Conservation (phyloP, 2,329 filamentous ascomycete genomes). For the Aspergillus felis region DNA sequence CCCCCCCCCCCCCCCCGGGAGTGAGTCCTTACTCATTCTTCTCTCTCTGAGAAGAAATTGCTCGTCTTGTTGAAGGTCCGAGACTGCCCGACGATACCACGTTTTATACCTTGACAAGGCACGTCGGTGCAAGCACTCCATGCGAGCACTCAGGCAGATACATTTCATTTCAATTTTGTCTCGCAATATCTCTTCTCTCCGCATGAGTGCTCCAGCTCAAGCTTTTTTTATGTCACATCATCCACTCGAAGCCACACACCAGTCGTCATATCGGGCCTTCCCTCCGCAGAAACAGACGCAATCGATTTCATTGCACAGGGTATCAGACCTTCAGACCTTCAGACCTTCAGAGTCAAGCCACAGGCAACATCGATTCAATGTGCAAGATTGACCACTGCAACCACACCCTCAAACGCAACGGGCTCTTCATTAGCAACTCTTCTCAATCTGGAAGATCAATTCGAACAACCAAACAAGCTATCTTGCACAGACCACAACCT, state of each 20-base stretch:
- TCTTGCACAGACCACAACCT: no score
- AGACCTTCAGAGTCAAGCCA: background rate
- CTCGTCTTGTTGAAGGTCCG: background rate
- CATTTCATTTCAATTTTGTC: background rate
- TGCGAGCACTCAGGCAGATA: background rate
- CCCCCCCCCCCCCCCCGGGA: no score
- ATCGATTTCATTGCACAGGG: conserved; percentile 10
- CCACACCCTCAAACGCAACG: no score
- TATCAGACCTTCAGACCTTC: background rate
- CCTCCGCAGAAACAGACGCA: conserved; percentile 8
- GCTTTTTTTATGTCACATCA: background rate
- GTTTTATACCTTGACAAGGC: background rate
- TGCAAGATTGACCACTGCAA: no score
- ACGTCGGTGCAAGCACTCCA: background rate
- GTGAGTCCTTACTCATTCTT: background rate
- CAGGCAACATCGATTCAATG: background rate
- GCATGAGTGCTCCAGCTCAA: background rate
- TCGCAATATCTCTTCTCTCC: background rate
- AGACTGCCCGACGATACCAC: background rate
- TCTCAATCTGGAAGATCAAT: no score
- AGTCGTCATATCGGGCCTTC: background rate
- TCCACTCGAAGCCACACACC: background rate
- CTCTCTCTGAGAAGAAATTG: background rate
- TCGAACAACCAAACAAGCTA: no score
- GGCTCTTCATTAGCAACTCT: no score